Evolutionary conservation across 2,329 filamentous ascomycete genomes (phyloP).

Genomic region (Harringtonia lauricola): DNA sequence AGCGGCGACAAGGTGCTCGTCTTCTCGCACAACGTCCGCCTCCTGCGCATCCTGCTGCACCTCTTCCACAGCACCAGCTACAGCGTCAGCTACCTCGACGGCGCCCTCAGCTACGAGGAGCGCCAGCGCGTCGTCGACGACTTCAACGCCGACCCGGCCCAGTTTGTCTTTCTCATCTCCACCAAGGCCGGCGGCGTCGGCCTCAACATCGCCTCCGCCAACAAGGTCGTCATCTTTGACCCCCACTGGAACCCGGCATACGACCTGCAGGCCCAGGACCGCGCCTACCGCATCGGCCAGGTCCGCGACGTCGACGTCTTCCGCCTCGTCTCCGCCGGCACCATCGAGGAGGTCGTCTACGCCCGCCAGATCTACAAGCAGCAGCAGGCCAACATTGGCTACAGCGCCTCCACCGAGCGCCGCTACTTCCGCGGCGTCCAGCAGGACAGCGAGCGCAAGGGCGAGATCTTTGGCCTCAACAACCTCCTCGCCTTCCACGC

Average conservation of each 20-base stretch:
- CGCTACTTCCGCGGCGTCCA: conserved; percentile 95
- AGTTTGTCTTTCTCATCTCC: conserved; percentile 93
- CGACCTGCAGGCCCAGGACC: conserved; percentile 90
- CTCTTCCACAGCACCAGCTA: conserved; percentile 84
- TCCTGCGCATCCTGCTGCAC: conserved; percentile 73
- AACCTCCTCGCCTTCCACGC: conserved; percentile 80
- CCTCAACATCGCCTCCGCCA: conserved; percentile 92
- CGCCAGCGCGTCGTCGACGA: conserved; percentile 73
- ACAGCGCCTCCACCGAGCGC: conserved; percentile 82
- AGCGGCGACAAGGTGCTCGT: conserved; percentile 91
- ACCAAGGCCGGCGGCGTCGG: conserved; percentile 90
- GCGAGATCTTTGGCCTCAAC: conserved; percentile 82
- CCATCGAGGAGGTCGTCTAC: conserved; percentile 95
- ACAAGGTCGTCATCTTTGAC: conserved; percentile 95
- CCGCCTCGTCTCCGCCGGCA: conserved; percentile 78
- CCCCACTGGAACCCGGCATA: conserved; percentile 97
- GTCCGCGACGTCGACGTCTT: conserved; percentile 90
- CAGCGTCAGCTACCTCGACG: conserved; percentile 84
- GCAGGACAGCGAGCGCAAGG: conserved; percentile 68
- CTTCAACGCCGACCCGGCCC: conserved; percentile 77
- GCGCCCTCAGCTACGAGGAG: conserved; percentile 71
- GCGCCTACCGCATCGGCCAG: conserved; percentile 93
- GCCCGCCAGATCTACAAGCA: conserved; percentile 98
- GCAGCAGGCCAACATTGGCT: conserved; percentile 95
- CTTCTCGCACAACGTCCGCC: conserved; percentile 82